Conservation (phyloP, 202 grass and related monocot genomes). For the Carex arenaria region DNA sequence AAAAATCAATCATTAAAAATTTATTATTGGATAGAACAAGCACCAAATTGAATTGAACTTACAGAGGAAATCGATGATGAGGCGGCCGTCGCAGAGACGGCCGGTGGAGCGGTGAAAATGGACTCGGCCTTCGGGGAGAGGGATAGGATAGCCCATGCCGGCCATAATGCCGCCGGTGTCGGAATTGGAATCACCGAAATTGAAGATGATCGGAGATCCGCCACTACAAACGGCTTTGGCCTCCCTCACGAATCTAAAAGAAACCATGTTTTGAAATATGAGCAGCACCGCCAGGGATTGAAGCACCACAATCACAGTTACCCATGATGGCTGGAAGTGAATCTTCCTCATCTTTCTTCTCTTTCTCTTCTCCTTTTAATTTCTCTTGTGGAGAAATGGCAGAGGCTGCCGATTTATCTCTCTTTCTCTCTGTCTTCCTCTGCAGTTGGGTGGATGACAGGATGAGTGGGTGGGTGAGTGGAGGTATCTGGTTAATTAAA, state of each 20-base stretch:
- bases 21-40: neutral
- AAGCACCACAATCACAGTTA: slow-evolving; percentile 10
- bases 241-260: slow-evolving; percentile 12
- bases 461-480: neutral
- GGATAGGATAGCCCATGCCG: slow-evolving; percentile 41
- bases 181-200: slow-evolving; percentile 88
- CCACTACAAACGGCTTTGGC: neutral
- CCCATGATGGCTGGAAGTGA: slow-evolving; percentile 13
- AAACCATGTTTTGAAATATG: slow-evolving; percentile 24
- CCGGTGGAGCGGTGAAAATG: slow-evolving; percentile 66
- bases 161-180: slow-evolving; percentile 69
- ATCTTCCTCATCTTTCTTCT: slow-evolving; percentile 21
- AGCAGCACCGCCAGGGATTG: slow-evolving; percentile 5
- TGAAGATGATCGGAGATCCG: slow-evolving; percentile 45
- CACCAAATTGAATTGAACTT: slow-evolving; percentile 19
- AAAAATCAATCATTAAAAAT: neutral
- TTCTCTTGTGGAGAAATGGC: neutral
- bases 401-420: neutral
- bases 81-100: slow-evolving; percentile 77
- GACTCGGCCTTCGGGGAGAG: slow-evolving; percentile 53
- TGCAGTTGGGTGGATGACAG: neutral
- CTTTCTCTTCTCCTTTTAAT: neutral
- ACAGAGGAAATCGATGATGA: slow-evolving; percentile 89
- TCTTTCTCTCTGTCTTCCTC: neutral
- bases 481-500: neutral